These are phyloP conservation scores for Phytophthora kernoviae DNA, from an alignment of 352 stramenopile species.

Conservation along the genomic window DNA sequence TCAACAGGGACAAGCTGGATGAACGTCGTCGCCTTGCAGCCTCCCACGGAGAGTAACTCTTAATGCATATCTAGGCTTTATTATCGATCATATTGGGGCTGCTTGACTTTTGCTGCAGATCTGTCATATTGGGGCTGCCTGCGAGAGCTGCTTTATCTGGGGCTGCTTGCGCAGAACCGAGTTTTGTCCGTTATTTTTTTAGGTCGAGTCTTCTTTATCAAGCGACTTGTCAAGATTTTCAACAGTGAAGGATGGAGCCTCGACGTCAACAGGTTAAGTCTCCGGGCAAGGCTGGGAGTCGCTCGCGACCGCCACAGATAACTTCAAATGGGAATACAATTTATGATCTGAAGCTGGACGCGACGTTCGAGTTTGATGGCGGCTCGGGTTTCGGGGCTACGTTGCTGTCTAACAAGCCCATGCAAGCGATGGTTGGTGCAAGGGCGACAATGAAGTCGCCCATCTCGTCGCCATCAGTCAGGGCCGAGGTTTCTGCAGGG, in stretches of 20 bases:
- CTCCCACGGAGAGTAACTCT: constrained; percentile 22
- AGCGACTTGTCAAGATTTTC: constrained; percentile 22
- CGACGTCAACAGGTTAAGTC: constrained; percentile 2
- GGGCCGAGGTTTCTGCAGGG: constrained; percentile 6
- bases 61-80: not conserved
- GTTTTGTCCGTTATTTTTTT: not conserved
- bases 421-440: constrained; percentile 37
- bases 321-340: constrained; percentile 25
- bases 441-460: constrained; percentile 28
- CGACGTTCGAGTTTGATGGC: constrained; percentile 75
- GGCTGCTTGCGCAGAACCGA: too few relatives aligned
- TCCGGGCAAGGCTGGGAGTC: constrained; percentile 7
- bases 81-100: not conserved
- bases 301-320: constrained; percentile 2
- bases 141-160: too few relatives aligned
- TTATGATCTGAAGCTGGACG: constrained; percentile 60
- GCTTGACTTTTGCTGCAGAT: not conserved
- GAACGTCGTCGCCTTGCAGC: constrained; percentile 40
- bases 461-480: constrained; percentile 8
- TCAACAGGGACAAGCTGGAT: constrained; percentile 82
- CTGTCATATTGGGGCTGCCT: too few relatives aligned
- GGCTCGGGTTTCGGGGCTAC: constrained; percentile 64
- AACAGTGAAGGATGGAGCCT: constrained; percentile 9
- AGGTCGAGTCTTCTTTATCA: not conserved
- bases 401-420: constrained; percentile 60